Conservation (phyloP, 495 filamentous ascomycete genomes). For the Penicillium nucicola region DNA sequence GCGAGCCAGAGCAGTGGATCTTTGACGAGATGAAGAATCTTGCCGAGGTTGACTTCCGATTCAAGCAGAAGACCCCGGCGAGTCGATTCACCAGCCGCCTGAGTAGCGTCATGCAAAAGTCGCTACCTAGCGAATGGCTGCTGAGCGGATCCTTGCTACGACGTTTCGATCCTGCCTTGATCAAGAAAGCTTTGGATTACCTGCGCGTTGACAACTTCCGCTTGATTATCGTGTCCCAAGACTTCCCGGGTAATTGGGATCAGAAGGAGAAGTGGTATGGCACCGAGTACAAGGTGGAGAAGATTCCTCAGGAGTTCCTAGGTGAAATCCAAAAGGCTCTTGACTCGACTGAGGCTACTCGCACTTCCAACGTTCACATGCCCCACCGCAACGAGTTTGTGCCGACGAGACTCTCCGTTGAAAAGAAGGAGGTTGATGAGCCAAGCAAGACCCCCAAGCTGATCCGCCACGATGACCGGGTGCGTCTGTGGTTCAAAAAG, state of each 20-base stretch:
- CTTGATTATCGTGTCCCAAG: conserved; percentile 74
- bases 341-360: conserved; percentile 50
- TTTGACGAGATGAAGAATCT: conserved; percentile 86
- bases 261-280: conserved; percentile 96
- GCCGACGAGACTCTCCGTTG: conserved; percentile 87
- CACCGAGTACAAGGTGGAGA: conserved; percentile 85
- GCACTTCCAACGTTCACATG: conserved; percentile 72
- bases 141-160: conserved; percentile 74
- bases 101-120: conserved; percentile 84
- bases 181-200: conserved; percentile 70
- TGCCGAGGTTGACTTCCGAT: conserved; percentile 89
- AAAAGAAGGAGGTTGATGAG: conserved; percentile 81
- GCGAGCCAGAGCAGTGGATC: conserved; percentile 86
- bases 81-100: conserved; percentile 82
- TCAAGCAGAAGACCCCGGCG: conserved; percentile 87
- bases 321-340: conserved; percentile 63
- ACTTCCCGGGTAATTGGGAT: conserved; percentile 81
- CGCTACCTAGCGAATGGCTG: conserved; percentile 78
- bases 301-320: conserved; percentile 75
- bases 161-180: conserved; percentile 72
- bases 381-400: conserved; percentile 97
- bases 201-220: conserved; percentile 88
- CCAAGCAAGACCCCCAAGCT: conserved; percentile 74
- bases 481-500: conserved; percentile 97
- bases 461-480: conserved; percentile 78